A percentile compares a stretch with the other conserved stretches of the same genome.
Evolutionary conservation across 768 basidiomycete genomes (phyloP).

Genomic region (Pholiota microspora): DNA sequence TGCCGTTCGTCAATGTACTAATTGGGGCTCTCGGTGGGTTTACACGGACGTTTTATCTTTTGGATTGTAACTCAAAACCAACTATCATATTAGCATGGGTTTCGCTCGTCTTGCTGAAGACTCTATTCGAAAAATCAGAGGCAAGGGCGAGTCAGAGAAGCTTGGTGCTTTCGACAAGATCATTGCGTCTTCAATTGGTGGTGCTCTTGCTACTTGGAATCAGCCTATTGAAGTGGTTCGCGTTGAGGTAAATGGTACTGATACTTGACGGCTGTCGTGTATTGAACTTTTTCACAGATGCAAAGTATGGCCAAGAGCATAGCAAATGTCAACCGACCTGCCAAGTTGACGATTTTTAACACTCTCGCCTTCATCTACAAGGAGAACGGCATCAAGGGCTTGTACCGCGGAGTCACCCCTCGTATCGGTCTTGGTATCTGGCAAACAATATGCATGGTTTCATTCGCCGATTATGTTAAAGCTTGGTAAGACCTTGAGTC

Average conservation of each 20-base stretch:
- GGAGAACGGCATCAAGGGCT: slow-evolving; percentile 93
- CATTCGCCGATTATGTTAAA: slow-evolving; percentile 95
- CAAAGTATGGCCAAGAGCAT: slow-evolving; percentile 94
- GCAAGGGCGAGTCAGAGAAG: slow-evolving; percentile 74
- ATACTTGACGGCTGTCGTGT: not conserved
- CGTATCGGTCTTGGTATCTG: slow-evolving; percentile 95
- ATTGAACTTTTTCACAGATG: slow-evolving; percentile 62
- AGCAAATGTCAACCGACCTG: slow-evolving; percentile 78
- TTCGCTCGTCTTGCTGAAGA: slow-evolving; percentile 92
- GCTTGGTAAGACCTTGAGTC: slow-evolving; percentile 54
- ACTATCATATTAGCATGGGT: slow-evolving; percentile 69
- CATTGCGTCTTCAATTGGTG: slow-evolving; percentile 81
- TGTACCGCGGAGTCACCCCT: slow-evolving; percentile 97
- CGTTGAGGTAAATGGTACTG: slow-evolving; percentile 71
- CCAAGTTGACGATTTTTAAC: slow-evolving; percentile 88
- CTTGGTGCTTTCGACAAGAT: slow-evolving; percentile 85
- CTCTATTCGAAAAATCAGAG: slow-evolving; percentile 71
- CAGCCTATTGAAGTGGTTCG: slow-evolving; percentile 98
- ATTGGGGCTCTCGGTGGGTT: slow-evolving; percentile 86
- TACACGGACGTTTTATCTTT: not conserved
- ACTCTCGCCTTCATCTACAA: slow-evolving; percentile 94
- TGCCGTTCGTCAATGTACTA: slow-evolving; percentile 88
- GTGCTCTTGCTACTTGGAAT: slow-evolving; percentile 98
- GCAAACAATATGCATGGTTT: slow-evolving; percentile 99
- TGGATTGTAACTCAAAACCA: not conserved